Conservation (phyloP, 495 filamentous ascomycete genomes). For the Neurospora sp. region DNA sequence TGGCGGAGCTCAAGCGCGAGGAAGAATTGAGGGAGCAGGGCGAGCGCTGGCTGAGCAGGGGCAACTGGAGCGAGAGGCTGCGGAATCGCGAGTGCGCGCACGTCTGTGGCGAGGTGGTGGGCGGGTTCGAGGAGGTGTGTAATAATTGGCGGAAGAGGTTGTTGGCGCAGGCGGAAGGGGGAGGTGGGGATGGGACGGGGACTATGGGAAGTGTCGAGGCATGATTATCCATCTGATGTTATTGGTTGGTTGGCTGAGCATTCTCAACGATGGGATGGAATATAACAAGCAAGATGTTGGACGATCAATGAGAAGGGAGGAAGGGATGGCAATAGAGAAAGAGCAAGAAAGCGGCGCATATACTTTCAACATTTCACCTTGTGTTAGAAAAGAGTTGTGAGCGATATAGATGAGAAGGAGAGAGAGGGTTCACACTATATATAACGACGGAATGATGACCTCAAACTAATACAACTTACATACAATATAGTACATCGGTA, state of each 20-base stretch:
- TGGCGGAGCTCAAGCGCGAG: constrained; percentile 74
- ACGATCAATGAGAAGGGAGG: background rate
- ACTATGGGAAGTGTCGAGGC: background rate
- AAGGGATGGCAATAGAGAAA: background rate
- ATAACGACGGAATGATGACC: background rate
- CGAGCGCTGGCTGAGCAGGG: constrained; percentile 64
- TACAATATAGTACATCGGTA: background rate
- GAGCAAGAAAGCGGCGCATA: background rate
- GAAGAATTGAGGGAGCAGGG: constrained; percentile 73
- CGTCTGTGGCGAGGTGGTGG: constrained; percentile 76
- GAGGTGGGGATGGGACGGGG: background rate
- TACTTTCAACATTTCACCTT: background rate
- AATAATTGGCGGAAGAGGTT: constrained; percentile 44
- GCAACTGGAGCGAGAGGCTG: constrained; percentile 71
- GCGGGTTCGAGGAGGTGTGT: constrained; percentile 84
- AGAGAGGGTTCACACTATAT: background rate
- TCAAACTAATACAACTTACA: background rate
- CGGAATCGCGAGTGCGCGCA: constrained; percentile 64
- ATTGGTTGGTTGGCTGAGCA: background rate
- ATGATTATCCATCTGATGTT: background rate
- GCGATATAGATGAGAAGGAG: background rate
- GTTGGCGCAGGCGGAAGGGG: constrained; percentile 33
- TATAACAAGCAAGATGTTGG: background rate
- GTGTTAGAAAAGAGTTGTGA: background rate
- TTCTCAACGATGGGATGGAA: background rate